phyloP scores from a whole-genome alignment of 371 early-diverging fungal genomes.

The Amoeboaphelidium protococcarum region DNA sequence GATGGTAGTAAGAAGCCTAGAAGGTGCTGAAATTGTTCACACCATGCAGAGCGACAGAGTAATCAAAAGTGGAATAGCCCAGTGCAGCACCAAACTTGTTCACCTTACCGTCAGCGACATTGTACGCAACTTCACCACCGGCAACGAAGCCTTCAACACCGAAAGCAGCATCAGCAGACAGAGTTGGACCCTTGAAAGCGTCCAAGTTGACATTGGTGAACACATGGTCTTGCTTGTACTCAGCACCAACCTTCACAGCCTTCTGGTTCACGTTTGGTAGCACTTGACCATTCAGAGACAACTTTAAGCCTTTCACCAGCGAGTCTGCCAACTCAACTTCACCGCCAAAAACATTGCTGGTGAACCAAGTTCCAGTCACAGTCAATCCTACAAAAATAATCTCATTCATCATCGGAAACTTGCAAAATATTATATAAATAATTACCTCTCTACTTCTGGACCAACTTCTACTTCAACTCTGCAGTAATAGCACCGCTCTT shows the following conservation, averaged over 20 bases:
- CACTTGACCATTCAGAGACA: slow-evolving; percentile 27
- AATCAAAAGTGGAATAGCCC: neutral
- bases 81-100: neutral
- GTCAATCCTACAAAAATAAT: slow-evolving; percentile 17
- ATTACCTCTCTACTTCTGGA: slow-evolving; percentile 59
- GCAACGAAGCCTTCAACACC: slow-evolving; percentile 7
- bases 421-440: neutral
- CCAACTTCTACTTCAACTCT: slow-evolving; percentile 86
- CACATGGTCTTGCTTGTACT: slow-evolving; percentile 56
- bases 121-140: slow-evolving; percentile 1
- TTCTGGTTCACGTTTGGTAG: slow-evolving; percentile 25
- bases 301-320: slow-evolving; percentile 42
- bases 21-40: slow-evolving; percentile 29
- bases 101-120: neutral
- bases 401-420: neutral
- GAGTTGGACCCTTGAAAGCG: slow-evolving; percentile 50
- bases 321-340: slow-evolving; percentile 79
- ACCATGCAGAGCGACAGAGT: slow-evolving; percentile 4
- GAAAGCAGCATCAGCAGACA: slow-evolving; percentile 40
- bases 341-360: slow-evolving; percentile 63
- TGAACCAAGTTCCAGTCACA: slow-evolving; percentile 83
- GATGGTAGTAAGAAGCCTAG: slow-evolving; percentile 85
- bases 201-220: slow-evolving; percentile 40
- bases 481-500: slow-evolving; percentile 75
- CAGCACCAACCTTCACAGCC: slow-evolving; percentile 37